phyloP scores from a whole-genome alignment of 129 eudicot species.

The Pseudognaphalium luteoalbum region DNA sequence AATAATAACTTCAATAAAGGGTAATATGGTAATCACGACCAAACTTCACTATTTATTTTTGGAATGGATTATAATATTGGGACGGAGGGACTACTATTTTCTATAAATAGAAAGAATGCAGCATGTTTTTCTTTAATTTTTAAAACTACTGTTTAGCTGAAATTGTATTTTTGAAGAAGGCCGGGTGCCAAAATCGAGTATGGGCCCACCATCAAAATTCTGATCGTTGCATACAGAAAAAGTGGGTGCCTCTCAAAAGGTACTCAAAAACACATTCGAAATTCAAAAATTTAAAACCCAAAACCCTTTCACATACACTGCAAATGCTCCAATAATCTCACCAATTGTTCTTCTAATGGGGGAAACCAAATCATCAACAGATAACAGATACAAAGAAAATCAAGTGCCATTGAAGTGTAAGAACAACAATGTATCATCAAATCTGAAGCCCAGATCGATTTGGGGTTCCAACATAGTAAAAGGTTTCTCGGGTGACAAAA shows the following conservation, averaged over 20 bases:
- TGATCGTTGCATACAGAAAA: slow-evolving; percentile 39
- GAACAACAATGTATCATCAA: slow-evolving; percentile 40
- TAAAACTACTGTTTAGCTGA: too few relatives aligned
- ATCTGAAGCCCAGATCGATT: slow-evolving; percentile 56
- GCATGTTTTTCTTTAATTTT: too few relatives aligned
- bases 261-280: slow-evolving; percentile 35
- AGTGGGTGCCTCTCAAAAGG: slow-evolving; percentile 4
- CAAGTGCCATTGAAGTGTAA: slow-evolving; percentile 50
- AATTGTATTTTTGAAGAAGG: too few relatives aligned
- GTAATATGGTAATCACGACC: too few relatives aligned
- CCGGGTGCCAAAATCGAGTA: not conserved
- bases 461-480: slow-evolving; percentile 86
- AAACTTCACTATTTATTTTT: too few relatives aligned
- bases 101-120: too few relatives aligned
- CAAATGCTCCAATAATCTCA: not conserved
- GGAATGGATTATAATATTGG: too few relatives aligned
- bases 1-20: too few relatives aligned
- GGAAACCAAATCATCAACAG: slow-evolving; percentile 51
- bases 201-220: slow-evolving; percentile 29
- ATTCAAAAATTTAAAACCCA: slow-evolving; percentile 51
- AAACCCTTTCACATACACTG: slow-evolving; percentile 41
- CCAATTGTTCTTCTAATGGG: slow-evolving; percentile 42
- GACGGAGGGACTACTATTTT: too few relatives aligned
- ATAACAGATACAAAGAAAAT: slow-evolving; percentile 59
- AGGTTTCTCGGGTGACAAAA: slow-evolving; percentile 78